Conservation (phyloP, 768 basidiomycete genomes). For the Pholiota microspora region DNA sequence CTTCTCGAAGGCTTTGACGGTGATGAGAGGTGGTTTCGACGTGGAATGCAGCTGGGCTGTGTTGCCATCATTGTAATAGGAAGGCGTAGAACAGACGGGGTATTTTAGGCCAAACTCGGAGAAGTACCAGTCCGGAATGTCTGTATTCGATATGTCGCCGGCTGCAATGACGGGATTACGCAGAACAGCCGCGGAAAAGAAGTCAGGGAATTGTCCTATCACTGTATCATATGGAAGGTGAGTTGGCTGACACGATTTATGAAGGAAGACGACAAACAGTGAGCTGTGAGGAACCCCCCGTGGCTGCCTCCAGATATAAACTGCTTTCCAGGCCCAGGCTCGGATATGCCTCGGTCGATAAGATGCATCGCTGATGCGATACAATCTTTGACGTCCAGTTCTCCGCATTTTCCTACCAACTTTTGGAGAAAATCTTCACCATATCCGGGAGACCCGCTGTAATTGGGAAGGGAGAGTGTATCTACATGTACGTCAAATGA, state of each 20-base stretch:
- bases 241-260: background rate
- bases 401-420: slow-evolving; percentile 58
- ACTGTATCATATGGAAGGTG: slow-evolving; percentile 33
- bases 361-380: slow-evolving; percentile 53
- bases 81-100: slow-evolving; percentile 28
- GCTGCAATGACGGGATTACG: slow-evolving; percentile 70
- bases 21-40: slow-evolving; percentile 33
- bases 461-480: slow-evolving; percentile 60
- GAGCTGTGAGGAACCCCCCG: slow-evolving; percentile 62
- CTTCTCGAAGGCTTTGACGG: slow-evolving; percentile 39
- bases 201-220: slow-evolving; percentile 57
- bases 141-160: slow-evolving; percentile 52
- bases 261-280: slow-evolving; percentile 40
- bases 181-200: slow-evolving; percentile 60
- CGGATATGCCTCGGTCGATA: slow-evolving; percentile 45
- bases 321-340: slow-evolving; percentile 46
- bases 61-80: slow-evolving; percentile 4
- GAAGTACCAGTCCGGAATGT: slow-evolving; percentile 72
- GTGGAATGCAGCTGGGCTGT: background rate
- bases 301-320: slow-evolving; percentile 68
- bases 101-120: slow-evolving; percentile 44
- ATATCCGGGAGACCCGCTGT: slow-evolving; percentile 66
- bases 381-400: slow-evolving; percentile 65
- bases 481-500: slow-evolving; percentile 31
- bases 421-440: slow-evolving; percentile 58